Conservation (phyloP, 768 basidiomycete genomes). For the Kondoa malvinella region DNA sequence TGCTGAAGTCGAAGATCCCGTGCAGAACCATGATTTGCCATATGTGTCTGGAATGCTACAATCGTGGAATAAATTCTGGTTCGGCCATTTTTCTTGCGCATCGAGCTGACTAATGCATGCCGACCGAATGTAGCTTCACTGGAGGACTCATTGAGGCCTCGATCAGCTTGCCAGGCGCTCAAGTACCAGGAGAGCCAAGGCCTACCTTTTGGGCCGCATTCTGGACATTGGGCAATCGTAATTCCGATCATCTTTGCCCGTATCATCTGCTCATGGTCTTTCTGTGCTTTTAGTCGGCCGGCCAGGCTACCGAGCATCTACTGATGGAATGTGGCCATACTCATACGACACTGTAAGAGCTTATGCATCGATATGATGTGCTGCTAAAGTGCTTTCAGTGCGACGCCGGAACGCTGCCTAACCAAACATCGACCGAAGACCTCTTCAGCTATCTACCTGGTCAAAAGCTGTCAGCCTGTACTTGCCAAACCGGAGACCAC, state of each 20-base stretch:
- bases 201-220: slow-evolving; percentile 1
- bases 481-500: slow-evolving; percentile 55
- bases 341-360: slow-evolving; percentile 29
- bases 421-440: slow-evolving; percentile 45
- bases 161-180: slow-evolving; percentile 16
- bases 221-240: too few relatives aligned
- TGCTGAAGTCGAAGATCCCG: slow-evolving; percentile 13
- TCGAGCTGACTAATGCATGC: too few relatives aligned
- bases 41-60: slow-evolving; percentile 27
- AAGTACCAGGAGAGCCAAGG: background rate
- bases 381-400: too few relatives aligned
- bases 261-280: slow-evolving; percentile 19
- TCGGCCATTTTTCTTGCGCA: too few relatives aligned
- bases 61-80: too few relatives aligned
- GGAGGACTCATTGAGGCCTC: slow-evolving; percentile 26
- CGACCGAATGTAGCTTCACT: slow-evolving; percentile 28
- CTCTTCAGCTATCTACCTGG: slow-evolving; percentile 65
- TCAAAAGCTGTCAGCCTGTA: slow-evolving; percentile 71
- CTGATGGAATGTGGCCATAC: slow-evolving; percentile 7
- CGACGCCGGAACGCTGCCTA: slow-evolving; percentile 68
- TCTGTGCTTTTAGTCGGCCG: too few relatives aligned
- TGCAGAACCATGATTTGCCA: slow-evolving; percentile 7
- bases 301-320: slow-evolving; percentile 22
- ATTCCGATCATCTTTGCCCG: background rate
- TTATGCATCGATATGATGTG: too few relatives aligned